Percentiles rank a stretch among this genome's conserved stretches.
phyloP scores from a whole-genome alignment of 148 eudicot species.

The Dianthus caryophyllus region DNA sequence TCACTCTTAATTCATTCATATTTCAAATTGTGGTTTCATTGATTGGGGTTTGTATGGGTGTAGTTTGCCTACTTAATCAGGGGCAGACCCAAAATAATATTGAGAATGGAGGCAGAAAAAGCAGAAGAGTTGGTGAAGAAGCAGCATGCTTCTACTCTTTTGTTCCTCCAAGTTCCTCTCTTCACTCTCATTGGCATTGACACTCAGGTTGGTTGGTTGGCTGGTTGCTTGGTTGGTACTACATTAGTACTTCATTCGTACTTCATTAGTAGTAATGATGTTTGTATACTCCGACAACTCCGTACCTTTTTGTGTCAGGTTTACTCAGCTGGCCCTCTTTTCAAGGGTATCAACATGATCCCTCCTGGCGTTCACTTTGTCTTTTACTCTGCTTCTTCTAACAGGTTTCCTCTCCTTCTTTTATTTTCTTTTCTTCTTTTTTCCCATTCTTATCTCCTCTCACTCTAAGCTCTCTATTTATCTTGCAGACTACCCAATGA shows the following conservation, averaged over 20 bases:
- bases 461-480: constrained; percentile 3
- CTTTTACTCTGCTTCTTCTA: constrained; percentile 68
- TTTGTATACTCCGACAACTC: too few species aligned
- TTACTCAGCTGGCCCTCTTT: constrained; percentile 69
- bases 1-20: too few species aligned
- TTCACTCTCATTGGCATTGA: constrained; percentile 78
- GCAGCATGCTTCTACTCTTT: constrained; percentile 64
- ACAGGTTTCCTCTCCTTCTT: constrained; percentile 23
- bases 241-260: too few species aligned
- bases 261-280: too few species aligned
- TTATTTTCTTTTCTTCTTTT: background rate
- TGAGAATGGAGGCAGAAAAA: constrained; percentile 72
- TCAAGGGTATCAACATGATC: constrained; percentile 94
- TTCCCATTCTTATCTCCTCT: too few species aligned
- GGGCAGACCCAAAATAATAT: too few species aligned
- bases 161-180: constrained; percentile 80
- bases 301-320: constrained; percentile 38
- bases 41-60: too few species aligned
- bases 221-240: too few species aligned
- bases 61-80: too few species aligned
- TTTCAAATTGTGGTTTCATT: too few species aligned
- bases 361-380: constrained; percentile 91
- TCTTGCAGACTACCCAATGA: constrained; percentile 75
- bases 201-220: too few species aligned
- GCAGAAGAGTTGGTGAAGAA: constrained; percentile 65